A percentile compares a stretch with the other conserved stretches of the same genome.
Conservation (phyloP, 1,284 basidiomycete genomes). For the Marasmius fiardii region DNA sequence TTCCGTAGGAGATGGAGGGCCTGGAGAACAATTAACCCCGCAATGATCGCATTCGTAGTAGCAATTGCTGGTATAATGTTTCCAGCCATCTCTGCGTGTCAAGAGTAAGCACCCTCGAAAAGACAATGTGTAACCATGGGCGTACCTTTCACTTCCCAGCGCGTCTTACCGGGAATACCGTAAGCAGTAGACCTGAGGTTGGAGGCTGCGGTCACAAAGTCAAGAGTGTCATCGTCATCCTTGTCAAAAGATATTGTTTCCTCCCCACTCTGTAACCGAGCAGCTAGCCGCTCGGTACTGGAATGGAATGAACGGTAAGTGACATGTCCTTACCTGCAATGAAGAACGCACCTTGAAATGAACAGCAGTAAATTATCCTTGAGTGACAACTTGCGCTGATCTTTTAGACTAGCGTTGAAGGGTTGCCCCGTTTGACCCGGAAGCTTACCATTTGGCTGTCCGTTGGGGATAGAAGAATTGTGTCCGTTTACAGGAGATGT, state of each 20-base stretch:
- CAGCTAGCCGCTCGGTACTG: slow-evolving; percentile 77
- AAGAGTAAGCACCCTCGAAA: neutral
- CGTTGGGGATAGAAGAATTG: slow-evolving; percentile 18
- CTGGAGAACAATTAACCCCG: slow-evolving; percentile 92
- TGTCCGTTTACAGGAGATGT: slow-evolving; percentile 22
- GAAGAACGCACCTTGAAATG: slow-evolving; percentile 61
- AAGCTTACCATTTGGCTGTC: slow-evolving; percentile 13
- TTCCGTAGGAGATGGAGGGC: slow-evolving; percentile 79
- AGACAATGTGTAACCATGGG: slow-evolving; percentile 7
- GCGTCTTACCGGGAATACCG: slow-evolving; percentile 84
- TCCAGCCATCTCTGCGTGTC: slow-evolving; percentile 89
- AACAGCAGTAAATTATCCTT: slow-evolving; percentile 84
- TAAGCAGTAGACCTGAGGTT: slow-evolving; percentile 93
- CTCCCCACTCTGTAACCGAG: slow-evolving; percentile 70
- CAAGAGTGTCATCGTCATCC: slow-evolving; percentile 94
- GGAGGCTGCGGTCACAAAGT: slow-evolving; percentile 93
- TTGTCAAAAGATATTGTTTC: slow-evolving; percentile 92
- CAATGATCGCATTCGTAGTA: slow-evolving; percentile 97
- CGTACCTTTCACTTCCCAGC: slow-evolving; percentile 94
- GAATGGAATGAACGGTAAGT: slow-evolving; percentile 4
- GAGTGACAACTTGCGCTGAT: slow-evolving; percentile 74
- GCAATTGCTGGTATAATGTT: slow-evolving; percentile 99
- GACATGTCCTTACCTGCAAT: neutral
- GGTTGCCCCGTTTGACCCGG: slow-evolving; percentile 17
- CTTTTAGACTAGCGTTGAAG: slow-evolving; percentile 55